These are phyloP conservation scores for Chloranthus sessilifolius DNA, from an alignment of 164 flowering plant genomes.

Conservation along the genomic window DNA sequence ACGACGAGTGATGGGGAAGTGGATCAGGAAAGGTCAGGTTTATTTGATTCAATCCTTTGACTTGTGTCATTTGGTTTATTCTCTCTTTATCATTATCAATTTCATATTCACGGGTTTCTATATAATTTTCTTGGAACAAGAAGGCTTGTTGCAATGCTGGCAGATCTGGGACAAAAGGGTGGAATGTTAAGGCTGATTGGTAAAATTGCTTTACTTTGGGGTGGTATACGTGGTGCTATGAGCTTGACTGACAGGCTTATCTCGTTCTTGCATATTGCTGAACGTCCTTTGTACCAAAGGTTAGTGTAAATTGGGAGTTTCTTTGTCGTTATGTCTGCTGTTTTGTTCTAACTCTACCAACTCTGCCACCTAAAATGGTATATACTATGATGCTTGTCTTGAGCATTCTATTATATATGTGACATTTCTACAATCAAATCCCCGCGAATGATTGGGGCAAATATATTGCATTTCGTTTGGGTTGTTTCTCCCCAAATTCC, in stretches of 20 bases:
- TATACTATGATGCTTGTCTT: too few species aligned
- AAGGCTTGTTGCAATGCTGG: conserved; percentile 85
- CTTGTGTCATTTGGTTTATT: not conserved
- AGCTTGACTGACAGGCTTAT: conserved; percentile 86
- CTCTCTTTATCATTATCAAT: not conserved
- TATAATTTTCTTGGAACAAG: conserved; percentile 7
- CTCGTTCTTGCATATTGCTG: conserved; percentile 67
- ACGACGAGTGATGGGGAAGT: conserved; percentile 81
- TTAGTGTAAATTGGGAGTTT: conserved; percentile 16
- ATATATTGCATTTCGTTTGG: too few species aligned
- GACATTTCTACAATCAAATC: too few species aligned
- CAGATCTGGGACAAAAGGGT: conserved; percentile 84
- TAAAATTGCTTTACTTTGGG: conserved; percentile 95
- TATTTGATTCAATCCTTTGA: not conserved
- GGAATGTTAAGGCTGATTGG: conserved; percentile 73
- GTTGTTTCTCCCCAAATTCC: too few species aligned
- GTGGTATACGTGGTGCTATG: conserved; percentile 96
- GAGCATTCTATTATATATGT: too few species aligned
- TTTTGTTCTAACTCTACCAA: not conserved
- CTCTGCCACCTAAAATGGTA: too few species aligned
- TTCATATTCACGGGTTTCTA: not conserved
- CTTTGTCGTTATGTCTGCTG: not conserved
- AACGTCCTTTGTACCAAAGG: conserved; percentile 85
- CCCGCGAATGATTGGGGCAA: too few species aligned
- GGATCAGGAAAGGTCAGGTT: conserved; percentile 80